Percentiles rank a stretch among this genome's conserved stretches.
phyloP scores from a whole-genome alignment of 352 stramenopile genomes.

The Globisporangium okanoganense region DNA sequence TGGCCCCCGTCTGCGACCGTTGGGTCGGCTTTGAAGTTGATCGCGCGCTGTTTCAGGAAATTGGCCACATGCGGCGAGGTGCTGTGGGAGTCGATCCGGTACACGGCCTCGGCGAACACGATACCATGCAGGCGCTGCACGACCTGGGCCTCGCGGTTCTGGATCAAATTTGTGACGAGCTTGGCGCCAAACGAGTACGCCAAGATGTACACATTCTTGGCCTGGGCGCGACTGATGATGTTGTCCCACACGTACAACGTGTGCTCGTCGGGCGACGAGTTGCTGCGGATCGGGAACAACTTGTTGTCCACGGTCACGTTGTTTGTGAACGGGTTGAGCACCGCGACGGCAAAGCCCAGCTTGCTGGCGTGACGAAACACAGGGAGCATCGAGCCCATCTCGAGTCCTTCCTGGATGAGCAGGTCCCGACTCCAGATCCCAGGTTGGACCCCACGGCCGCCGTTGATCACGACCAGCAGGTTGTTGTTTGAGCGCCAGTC shows the following conservation, averaged over 20 bases:
- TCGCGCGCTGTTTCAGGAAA: conserved; percentile 56
- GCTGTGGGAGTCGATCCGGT: conserved; percentile 46
- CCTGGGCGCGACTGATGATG: conserved; percentile 54
- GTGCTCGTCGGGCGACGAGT: conserved; percentile 61
- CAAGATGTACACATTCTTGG: conserved; percentile 59
- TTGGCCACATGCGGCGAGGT: conserved; percentile 51
- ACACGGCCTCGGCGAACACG: conserved; percentile 67
- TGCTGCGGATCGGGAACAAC: conserved; percentile 52
- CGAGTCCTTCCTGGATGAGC: conserved; percentile 70
- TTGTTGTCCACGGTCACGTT: conserved; percentile 60
- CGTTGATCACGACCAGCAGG: conserved; percentile 70
- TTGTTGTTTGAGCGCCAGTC: conserved; percentile 62
- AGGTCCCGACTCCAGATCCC: conserved; percentile 79
- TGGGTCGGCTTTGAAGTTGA: conserved; percentile 73
- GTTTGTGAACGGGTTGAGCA: conserved; percentile 75
- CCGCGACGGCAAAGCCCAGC: conserved; percentile 46
- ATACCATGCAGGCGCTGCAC: conserved; percentile 52
- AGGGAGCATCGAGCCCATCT: conserved; percentile 76
- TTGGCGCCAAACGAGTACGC: conserved; percentile 73
- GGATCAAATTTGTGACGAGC: conserved; percentile 58
- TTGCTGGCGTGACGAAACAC: conserved; percentile 46
- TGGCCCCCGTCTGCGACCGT: conserved; percentile 39
- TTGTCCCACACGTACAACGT: conserved; percentile 75
- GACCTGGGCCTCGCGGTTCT: conserved; percentile 54
- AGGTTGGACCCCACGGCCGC: conserved; percentile 54